phyloP scores from a whole-genome alignment of 495 filamentous ascomycete species.

The Hypoxylon rickii region DNA sequence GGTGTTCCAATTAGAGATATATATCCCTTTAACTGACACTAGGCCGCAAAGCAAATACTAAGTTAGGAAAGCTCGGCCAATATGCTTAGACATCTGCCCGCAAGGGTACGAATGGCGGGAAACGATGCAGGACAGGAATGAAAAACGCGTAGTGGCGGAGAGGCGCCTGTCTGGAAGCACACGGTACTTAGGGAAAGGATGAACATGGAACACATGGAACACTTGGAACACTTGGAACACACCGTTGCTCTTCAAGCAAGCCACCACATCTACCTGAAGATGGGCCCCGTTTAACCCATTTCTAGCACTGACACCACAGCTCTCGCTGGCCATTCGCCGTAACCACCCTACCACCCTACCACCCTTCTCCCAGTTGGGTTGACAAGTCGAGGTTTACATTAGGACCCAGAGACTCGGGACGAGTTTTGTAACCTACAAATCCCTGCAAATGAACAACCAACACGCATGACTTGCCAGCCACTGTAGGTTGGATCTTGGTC shows the following conservation, averaged over 20 bases:
- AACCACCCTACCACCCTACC: too few relatives aligned
- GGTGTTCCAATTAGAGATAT: conserved; percentile 22
- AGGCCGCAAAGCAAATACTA: conserved; percentile 25
- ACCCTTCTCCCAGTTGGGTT: conserved; percentile 32
- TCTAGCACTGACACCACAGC: conserved; percentile 23
- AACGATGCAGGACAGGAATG: conserved; percentile 32
- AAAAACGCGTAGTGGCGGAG: conserved; percentile 29
- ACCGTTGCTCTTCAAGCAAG: conserved; percentile 36
- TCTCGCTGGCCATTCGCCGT: conserved; percentile 16
- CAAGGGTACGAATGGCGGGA: conserved; percentile 37
- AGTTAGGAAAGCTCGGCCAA: conserved; percentile 36
- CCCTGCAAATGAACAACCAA: conserved; percentile 30
- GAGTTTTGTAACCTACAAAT: conserved; percentile 22
- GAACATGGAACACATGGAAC: conserved; percentile 20
- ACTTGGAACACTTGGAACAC: too few relatives aligned
- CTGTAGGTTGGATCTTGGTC: conserved; percentile 24
- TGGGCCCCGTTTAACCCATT: conserved; percentile 26
- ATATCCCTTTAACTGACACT: conserved; percentile 27
- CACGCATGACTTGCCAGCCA: conserved; percentile 30
- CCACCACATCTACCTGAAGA: conserved; percentile 30
- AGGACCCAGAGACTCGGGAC: conserved; percentile 28
- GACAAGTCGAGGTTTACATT: conserved; percentile 33
- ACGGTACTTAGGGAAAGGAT: conserved; percentile 33
- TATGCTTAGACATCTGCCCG: conserved; percentile 37
- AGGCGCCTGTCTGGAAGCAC: conserved; percentile 30